phyloP scores from a whole-genome alignment of 805 yeast species.

The Pichia californica region DNA sequence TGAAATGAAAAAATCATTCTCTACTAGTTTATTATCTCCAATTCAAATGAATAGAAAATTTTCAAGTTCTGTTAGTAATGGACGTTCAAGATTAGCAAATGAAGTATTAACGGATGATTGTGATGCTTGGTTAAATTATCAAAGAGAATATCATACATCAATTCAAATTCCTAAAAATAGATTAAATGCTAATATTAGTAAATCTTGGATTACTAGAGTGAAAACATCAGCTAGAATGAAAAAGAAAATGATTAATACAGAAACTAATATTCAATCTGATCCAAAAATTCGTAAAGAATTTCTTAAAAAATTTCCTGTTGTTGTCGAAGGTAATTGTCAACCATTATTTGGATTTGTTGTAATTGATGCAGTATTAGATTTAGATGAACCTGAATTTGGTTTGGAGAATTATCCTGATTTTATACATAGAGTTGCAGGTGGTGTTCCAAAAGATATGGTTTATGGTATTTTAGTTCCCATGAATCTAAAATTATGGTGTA shows the following conservation, averaged over 20 bases:
- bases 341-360: slow-evolving; percentile 48
- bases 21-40: neutral
- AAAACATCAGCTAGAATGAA: slow-evolving; percentile 12
- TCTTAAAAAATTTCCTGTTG: slow-evolving; percentile 24
- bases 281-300: slow-evolving; percentile 24
- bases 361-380: slow-evolving; percentile 40
- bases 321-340: slow-evolving; percentile 33
- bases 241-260: neutral
- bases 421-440: slow-evolving; percentile 36
- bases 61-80: neutral
- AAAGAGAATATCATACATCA: slow-evolving; percentile 17
- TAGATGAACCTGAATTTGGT: slow-evolving; percentile 49
- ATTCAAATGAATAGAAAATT: neutral
- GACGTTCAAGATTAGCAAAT: slow-evolving; percentile 17
- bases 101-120: slow-evolving; percentile 15
- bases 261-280: slow-evolving; percentile 17
- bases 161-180: slow-evolving; percentile 25
- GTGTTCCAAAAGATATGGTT: slow-evolving; percentile 44
- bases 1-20: slow-evolving; percentile 4
- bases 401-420: slow-evolving; percentile 40
- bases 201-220: slow-evolving; percentile 28
- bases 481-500: slow-evolving; percentile 38
- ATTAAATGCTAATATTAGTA: slow-evolving; percentile 23
- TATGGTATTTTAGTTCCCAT: slow-evolving; percentile 54
- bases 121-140: slow-evolving; percentile 21